Evolutionary conservation across 306 rosid species (phyloP), one percentile per base, ranked within the genome.

Genomic region (Citrullus colocynthis): DNA sequence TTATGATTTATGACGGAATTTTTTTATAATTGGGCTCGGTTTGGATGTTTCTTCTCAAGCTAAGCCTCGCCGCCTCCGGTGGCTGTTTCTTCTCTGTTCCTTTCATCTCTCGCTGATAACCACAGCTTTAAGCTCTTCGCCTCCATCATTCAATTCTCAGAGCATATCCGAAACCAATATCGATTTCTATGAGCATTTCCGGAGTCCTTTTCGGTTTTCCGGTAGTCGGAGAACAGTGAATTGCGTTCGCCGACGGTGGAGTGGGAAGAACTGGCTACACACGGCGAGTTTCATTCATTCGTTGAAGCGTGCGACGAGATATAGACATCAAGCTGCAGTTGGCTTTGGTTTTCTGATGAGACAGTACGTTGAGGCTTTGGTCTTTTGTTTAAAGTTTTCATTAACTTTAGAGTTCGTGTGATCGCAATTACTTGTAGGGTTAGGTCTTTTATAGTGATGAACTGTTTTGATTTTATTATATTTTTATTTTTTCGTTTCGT

Each of bases 61-160:
- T 3, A 32, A 32, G 36, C 36, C 75, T 21, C 75, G 45, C 57
- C 75, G 75, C 71, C 79, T 80, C 80, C 48, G 44, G 81, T 51
- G n/a, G 81, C 70, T 74, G 70, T 59, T 73, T 82, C 61, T 80
- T 70, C 52, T 52, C 59, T 79, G 77, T 67, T 67, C 67, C 32
- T 15, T 39, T 42, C 65, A 17, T 66, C 66, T 76, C 66, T 79
- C 32, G 74, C 51, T 61, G 79, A 44, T 65, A 74, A 80, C 87
- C 85, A 65, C 78, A 70, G 39, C 12, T 44, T 20, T 45, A 24
- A 44, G 21, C 39, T 42, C 75, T 44, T 18, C 11, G 10, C 20
- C 75, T 20, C 37, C 30, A 20, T 18, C 37, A 69, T 20, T 69
- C 15, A 32, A 32, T 32, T 67, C 13, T 44, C 57, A 2, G 51